Percentiles rank a stretch among this genome's conserved stretches.
These are phyloP conservation scores for Leucocoprinus leucothites DNA, from an alignment of 768 basidiomycete species.

Conservation along the genomic window DNA sequence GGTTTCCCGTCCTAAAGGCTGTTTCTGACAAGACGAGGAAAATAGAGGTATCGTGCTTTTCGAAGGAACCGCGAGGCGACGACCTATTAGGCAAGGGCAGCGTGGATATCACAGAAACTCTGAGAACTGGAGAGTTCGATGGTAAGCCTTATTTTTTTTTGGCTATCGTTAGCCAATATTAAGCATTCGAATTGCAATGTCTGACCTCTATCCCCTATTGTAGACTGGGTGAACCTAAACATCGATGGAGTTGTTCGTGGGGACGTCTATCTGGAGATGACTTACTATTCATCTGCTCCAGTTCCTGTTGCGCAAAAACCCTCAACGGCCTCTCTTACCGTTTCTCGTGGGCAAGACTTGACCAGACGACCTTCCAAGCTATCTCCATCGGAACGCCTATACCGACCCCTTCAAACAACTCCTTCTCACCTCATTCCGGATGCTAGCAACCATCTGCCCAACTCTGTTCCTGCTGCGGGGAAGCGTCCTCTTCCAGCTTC, in stretches of 20 bases:
- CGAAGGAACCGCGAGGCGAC: conserved; percentile 70
- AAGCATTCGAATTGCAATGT: neutral
- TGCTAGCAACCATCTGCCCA: conserved; percentile 8
- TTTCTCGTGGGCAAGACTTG: conserved; percentile 25
- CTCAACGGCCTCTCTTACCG: conserved; percentile 1
- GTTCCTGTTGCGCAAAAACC: conserved; percentile 34
- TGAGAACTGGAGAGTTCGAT: conserved; percentile 88
- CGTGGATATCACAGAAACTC: conserved; percentile 73
- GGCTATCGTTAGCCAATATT: neutral
- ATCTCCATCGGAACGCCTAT: conserved; percentile 45
- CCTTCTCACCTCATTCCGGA: conserved; percentile 19
- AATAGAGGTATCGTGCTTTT: conserved; percentile 74
- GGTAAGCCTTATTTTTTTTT: conserved; percentile 49
- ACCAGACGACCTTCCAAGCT: conserved; percentile 53
- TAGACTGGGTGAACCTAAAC: conserved; percentile 35
- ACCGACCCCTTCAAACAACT: conserved; percentile 31
- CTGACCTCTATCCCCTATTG: neutral
- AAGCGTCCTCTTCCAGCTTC: neutral
- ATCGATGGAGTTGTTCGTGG: conserved; percentile 62
- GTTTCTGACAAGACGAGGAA: conserved; percentile 50
- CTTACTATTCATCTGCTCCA: conserved; percentile 77
- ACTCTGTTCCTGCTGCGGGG: conserved; percentile 2
- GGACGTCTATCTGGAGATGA: conserved; percentile 91
- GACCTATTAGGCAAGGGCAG: conserved; percentile 76
- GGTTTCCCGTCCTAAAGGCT: conserved; percentile 70